Evolutionary conservation across 2,329 filamentous ascomycete genomes (phyloP), one percentile per base, ranked within the genome.

Genomic region (Fusarium multiceps): DNA sequence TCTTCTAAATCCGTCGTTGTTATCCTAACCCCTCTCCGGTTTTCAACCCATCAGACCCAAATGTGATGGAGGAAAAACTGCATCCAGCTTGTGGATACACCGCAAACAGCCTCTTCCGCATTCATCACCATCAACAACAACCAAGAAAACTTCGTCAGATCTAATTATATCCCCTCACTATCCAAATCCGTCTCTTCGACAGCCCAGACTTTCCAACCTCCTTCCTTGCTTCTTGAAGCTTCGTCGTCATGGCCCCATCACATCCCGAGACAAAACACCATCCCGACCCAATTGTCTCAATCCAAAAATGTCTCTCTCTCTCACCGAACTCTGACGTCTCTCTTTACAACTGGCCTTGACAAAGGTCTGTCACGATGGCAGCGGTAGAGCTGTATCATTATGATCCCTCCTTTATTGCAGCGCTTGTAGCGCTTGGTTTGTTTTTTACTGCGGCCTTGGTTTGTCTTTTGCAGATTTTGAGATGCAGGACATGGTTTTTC

Each of bases 401-500:
- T 70, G 72, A 82, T 30, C 84, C 84, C 1, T 83, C 80, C 2
- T 71, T 81, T 12, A 76, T 78, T 2, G 79, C 80, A 3, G 83
- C 84, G 9, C 75, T 80, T 4, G 66, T 82, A 30, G 82, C 82
- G 46, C 71, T 80, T 8, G 73, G 77, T 9, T 54, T 85, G 20
- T 82, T 85, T 68, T 72, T 71, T 21, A 27, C 62, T 20, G 77
- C 83, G 10, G 78, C 80, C 0, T 32, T 74, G 0, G 49, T 79
- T 0, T 83, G 85, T 66, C 45, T 76, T 23, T 80, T 75, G 23
- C 82, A 82, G 54, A 67, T 85, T 25, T 41, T 82, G n/a, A 72
- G 74, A 43, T 77, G 78, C 3, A 77, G 81, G 48, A 83, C 83
- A 4, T 86, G 84, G 83, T 87, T 84, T 72, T 82, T 85, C 63